Percentiles rank a stretch among this genome's conserved stretches.
Evolutionary conservation across 768 basidiomycete genomes (phyloP).

Genomic region (Paxillus rubicundulus): DNA sequence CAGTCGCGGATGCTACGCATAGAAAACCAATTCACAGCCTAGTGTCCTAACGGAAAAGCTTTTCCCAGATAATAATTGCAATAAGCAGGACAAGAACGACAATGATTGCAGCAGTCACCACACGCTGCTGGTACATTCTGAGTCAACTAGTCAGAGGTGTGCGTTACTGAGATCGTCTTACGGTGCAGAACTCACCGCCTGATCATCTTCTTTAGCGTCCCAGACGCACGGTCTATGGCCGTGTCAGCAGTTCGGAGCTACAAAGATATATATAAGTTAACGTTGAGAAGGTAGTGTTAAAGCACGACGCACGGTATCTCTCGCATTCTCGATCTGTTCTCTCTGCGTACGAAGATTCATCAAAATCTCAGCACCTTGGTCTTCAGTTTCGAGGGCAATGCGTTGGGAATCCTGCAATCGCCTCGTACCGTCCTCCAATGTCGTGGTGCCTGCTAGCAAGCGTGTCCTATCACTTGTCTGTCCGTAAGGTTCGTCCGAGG

Average conservation of each 20-base stretch:
- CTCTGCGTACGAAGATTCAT: conserved; percentile 80
- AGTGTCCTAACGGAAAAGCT: conserved; percentile 47
- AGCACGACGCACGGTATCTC: conserved; percentile 68
- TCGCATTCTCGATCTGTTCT: conserved; percentile 91
- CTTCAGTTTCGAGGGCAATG: conserved; percentile 93
- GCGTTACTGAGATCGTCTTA: conserved; percentile 6
- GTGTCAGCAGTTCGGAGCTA: conserved; percentile 85
- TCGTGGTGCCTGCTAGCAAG: conserved; percentile 71
- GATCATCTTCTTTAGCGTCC: conserved; percentile 94
- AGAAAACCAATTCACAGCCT: conserved; percentile 10
- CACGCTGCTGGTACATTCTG: conserved; percentile 97
- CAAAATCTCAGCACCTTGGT: conserved; percentile 91
- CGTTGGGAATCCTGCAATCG: conserved; percentile 88
- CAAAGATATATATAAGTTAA: not conserved
- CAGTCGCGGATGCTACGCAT: conserved; percentile 12
- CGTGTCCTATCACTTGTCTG: conserved; percentile 71
- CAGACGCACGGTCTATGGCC: conserved; percentile 87
- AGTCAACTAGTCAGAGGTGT: conserved; percentile 18
- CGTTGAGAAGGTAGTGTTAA: not conserved
- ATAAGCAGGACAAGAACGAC: conserved; percentile 82
- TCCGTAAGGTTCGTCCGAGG: conserved; percentile 81
- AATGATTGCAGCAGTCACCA: conserved; percentile 85
- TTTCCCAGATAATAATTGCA: conserved; percentile 75
- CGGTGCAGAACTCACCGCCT: conserved; percentile 61
- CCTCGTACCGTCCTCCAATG: conserved; percentile 80